Percentiles rank a stretch among this genome's conserved stretches.
Conservation (phyloP, 257 asterid species). For the Nicotiana attenuata region DNA sequence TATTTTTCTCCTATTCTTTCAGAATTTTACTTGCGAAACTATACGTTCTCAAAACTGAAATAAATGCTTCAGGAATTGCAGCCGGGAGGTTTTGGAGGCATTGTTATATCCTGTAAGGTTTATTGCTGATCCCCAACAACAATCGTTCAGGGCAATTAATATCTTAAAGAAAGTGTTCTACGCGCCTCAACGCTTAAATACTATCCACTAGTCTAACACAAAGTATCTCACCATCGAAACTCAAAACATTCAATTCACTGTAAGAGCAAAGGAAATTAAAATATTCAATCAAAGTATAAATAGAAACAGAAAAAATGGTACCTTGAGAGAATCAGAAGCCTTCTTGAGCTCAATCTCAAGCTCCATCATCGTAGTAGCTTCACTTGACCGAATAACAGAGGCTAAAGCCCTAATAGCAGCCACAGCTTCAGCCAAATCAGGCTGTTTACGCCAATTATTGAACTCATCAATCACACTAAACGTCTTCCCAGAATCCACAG, state of each 20-base stretch:
- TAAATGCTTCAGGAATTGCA: too few species aligned
- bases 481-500: conserved; percentile 29
- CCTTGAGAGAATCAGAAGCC: conserved; percentile 85
- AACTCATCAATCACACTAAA: conserved; percentile 78
- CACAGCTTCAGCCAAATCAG: conserved; percentile 96
- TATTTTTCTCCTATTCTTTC: too few species aligned
- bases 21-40: too few species aligned
- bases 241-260: neutral
- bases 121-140: too few species aligned
- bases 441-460: conserved; percentile 79
- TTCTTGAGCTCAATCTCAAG: conserved; percentile 87
- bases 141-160: too few species aligned
- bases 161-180: neutral
- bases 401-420: conserved; percentile 97
- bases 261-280: too few species aligned
- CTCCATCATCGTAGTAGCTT: conserved; percentile 93
- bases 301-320: conserved; percentile 12
- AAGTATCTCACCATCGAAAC: neutral
- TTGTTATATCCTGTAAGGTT: too few species aligned
- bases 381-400: conserved; percentile 74
- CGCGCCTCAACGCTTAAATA: neutral
- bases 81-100: too few species aligned
- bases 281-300: too few species aligned
- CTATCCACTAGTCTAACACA: neutral
- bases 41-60: too few species aligned